Conservation (phyloP, 163 green algal genomes). For the Chlamydomonas reinhardtii region DNA sequence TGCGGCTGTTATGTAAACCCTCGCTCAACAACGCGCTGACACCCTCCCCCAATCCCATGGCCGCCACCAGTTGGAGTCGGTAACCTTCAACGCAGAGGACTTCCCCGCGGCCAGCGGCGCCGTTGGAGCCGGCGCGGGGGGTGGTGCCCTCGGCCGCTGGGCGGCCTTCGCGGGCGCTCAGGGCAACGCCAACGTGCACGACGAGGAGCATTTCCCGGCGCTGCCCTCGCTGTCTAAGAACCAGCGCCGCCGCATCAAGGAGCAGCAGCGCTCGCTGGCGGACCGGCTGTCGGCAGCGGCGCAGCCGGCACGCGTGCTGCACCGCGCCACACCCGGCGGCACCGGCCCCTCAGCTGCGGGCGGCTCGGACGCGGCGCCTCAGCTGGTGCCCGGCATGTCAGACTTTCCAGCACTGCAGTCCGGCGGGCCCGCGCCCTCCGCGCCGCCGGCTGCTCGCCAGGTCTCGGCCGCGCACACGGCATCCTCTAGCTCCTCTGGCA, state of each 20-base stretch:
- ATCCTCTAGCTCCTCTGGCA: neutral
- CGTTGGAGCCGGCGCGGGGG: neutral
- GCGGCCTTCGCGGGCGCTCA: conserved; percentile 15
- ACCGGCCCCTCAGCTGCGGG: neutral
- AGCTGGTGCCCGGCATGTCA: neutral
- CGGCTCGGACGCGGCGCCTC: neutral
- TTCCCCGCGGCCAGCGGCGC: conserved; percentile 63
- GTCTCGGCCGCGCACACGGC: neutral
- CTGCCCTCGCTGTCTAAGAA: conserved; percentile 67
- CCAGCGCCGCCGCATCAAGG: conserved; percentile 44
- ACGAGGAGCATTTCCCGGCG: conserved; percentile 75
- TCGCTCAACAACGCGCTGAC: no score
- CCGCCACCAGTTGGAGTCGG: conserved; percentile 16
- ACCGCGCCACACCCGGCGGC: conserved; percentile 29
- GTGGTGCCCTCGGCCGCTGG: conserved; percentile 11
- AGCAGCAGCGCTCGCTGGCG: conserved; percentile 49
- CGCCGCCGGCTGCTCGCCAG: neutral
- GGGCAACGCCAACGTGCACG: neutral
- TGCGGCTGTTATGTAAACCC: no score
- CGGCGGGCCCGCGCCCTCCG: neutral
- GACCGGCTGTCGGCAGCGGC: conserved; percentile 52
- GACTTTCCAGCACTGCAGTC: conserved; percentile 29
- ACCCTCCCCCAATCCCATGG: neutral
- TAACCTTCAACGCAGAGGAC: conserved; percentile 67
- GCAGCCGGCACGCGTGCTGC: conserved; percentile 53